These are phyloP conservation scores for Claviceps africana DNA, from an alignment of 2,329 filamentous ascomycete species.

Conservation along the genomic window DNA sequence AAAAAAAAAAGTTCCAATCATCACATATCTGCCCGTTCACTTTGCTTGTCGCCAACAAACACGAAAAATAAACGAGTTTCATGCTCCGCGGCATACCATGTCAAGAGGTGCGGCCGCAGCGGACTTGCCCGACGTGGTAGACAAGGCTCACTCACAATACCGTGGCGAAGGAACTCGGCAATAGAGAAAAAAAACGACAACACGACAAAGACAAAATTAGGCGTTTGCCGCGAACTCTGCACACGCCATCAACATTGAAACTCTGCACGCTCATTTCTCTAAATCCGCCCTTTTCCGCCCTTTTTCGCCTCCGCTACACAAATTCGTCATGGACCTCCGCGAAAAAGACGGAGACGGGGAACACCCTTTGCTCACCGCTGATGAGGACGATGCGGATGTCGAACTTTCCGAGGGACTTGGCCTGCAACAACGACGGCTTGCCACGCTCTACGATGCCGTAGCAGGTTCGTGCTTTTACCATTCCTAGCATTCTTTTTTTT, in stretches of 20 bases:
- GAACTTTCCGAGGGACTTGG: constrained; percentile 1
- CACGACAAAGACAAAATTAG: not conserved
- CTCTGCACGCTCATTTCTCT: no score
- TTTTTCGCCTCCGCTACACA: not conserved
- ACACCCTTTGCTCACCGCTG: constrained; percentile 2
- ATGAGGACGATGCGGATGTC: constrained; percentile 2
- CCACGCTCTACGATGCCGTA: constrained; percentile 59
- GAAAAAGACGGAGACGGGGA: not conserved
- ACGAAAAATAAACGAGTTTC: not conserved
- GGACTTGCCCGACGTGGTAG: not conserved
- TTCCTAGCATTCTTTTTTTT: constrained; percentile 9
- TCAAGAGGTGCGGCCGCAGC: not conserved
- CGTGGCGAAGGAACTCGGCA: not conserved
- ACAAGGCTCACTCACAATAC: not conserved
- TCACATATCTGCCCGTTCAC: not conserved
- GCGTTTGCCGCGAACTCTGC: not conserved
- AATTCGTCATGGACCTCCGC: not conserved
- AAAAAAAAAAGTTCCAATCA: not conserved
- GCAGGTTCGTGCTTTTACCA: constrained; percentile 33
- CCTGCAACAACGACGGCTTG: constrained; percentile 18
- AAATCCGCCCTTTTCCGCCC: no score
- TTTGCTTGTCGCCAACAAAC: not conserved
- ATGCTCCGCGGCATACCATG: not conserved
- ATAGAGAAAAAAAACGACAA: not conserved
- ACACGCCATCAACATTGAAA: not conserved